A percentile compares a stretch with the other conserved stretches of the same genome.
phyloP scores from a whole-genome alignment of 306 rosid genomes.

The Vigna angularis region DNA sequence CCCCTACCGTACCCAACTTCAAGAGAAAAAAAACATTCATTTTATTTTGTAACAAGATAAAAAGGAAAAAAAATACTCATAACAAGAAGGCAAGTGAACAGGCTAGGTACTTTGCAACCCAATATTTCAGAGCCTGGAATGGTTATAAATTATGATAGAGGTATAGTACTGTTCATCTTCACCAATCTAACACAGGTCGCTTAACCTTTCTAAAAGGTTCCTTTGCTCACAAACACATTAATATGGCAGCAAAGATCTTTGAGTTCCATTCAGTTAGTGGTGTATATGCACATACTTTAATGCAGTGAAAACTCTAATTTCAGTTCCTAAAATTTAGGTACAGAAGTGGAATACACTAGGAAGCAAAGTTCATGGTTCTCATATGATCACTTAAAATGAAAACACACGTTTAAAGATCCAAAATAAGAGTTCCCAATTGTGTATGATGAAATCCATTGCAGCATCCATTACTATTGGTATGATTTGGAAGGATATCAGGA shows the following conservation, averaged over 20 bases:
- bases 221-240: neutral
- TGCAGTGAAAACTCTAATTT: neutral
- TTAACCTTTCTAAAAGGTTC: neutral
- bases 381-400: neutral
- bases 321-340: constrained; percentile 8
- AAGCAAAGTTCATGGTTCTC: constrained; percentile 9
- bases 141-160: neutral
- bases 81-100: neutral
- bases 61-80: neutral
- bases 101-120: neutral
- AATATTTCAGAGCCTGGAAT: neutral
- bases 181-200: neutral
- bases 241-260: neutral
- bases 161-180: neutral
- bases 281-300: neutral
- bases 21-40: neutral
- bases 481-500: constrained; percentile 19
- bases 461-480: constrained; percentile 4
- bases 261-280: constrained; percentile 16
- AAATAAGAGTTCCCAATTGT: constrained; percentile 1
- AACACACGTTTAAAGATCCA: neutral
- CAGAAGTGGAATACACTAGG: neutral
- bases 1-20: neutral
- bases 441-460: constrained; percentile 7
- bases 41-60: neutral